These are phyloP conservation scores for Exophiala spinifera DNA, from an alignment of 2,329 filamentous ascomycete species.

Conservation along the genomic window DNA sequence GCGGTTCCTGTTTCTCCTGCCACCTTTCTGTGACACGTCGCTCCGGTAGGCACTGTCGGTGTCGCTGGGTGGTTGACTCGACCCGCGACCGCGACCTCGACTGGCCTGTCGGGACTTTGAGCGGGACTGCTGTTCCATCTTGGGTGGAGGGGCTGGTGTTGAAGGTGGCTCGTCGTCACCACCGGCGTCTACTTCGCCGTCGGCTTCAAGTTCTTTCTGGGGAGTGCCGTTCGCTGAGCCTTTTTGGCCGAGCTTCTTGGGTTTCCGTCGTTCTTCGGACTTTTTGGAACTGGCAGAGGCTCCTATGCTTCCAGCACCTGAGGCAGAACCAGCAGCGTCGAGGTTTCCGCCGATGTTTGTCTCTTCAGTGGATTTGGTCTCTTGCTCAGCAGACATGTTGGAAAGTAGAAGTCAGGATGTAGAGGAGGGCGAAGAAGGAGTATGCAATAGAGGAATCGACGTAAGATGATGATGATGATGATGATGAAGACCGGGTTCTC, in stretches of 20 bases:
- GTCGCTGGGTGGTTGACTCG: conserved; percentile 42
- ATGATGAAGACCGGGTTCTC: conserved; percentile 8
- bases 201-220: conserved; percentile 34
- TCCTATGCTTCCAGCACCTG: conserved; percentile 34
- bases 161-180: conserved; percentile 15
- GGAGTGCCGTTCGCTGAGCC: conserved; percentile 25
- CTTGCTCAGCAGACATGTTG: conserved; percentile 32
- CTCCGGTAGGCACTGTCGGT: conserved; percentile 54
- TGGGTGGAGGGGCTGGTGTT: conserved; percentile 24
- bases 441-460: conserved; percentile 22
- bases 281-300: conserved; percentile 33
- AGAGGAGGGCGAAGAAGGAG: conserved; percentile 19
- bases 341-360: conserved; percentile 35
- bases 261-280: conserved; percentile 32
- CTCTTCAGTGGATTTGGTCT: conserved; percentile 30
- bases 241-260: conserved; percentile 29
- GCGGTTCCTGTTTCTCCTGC: conserved; percentile 54
- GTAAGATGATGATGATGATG: too few relatives aligned
- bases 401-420: conserved; percentile 15
- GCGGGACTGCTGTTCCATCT: conserved; percentile 26
- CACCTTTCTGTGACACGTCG: conserved; percentile 51
- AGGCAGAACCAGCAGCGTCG: conserved; percentile 34
- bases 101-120: conserved; percentile 28
- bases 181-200: conserved; percentile 19
- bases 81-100: conserved; percentile 39